A percentile compares a stretch with the other conserved stretches of the same genome.
These are phyloP conservation scores for Persicaria tinctoria DNA, from an alignment of 148 eudicot genomes.

Conservation along the genomic window DNA sequence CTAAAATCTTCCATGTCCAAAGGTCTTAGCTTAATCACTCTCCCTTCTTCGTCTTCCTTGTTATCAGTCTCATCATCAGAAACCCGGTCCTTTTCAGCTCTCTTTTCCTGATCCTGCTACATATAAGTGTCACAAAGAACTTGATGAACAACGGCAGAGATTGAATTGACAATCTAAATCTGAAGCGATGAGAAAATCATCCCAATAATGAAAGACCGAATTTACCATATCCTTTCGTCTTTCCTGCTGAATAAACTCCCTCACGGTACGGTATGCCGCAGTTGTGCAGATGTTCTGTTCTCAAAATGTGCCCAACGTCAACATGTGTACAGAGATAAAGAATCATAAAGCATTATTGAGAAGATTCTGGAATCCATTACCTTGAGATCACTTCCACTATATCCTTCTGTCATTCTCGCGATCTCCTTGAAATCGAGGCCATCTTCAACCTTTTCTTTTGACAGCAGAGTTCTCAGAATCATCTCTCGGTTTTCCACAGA, in stretches of 20 bases:
- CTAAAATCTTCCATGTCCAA: constrained; percentile 66
- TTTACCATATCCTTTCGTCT: constrained; percentile 70
- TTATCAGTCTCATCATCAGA: constrained; percentile 12
- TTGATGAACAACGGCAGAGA: not conserved
- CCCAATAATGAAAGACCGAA: not conserved
- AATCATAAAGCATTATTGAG: not conserved
- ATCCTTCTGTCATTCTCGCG: constrained; percentile 85
- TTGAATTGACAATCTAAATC: not conserved
- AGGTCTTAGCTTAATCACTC: constrained; percentile 53
- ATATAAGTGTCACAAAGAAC: not conserved
- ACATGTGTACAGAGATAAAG: constrained; percentile 1
- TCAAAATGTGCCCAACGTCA: constrained; percentile 12
- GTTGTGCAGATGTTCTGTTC: constrained; percentile 82
- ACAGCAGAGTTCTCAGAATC: constrained; percentile 75
- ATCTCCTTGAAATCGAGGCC: constrained; percentile 56
- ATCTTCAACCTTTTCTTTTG: constrained; percentile 71
- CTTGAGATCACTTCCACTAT: constrained; percentile 85
- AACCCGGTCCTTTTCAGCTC: constrained; percentile 28
- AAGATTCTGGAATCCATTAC: constrained; percentile 23
- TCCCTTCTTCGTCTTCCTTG: constrained; percentile 40
- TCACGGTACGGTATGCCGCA: constrained; percentile 94
- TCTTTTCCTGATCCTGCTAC: constrained; percentile 37
- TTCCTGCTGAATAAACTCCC: constrained; percentile 85
- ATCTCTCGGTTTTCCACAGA: constrained; percentile 68
- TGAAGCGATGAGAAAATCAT: not conserved